Evolutionary conservation across 73 alveolate genomes (phyloP).

Genomic region (Diophrys sp.): DNA sequence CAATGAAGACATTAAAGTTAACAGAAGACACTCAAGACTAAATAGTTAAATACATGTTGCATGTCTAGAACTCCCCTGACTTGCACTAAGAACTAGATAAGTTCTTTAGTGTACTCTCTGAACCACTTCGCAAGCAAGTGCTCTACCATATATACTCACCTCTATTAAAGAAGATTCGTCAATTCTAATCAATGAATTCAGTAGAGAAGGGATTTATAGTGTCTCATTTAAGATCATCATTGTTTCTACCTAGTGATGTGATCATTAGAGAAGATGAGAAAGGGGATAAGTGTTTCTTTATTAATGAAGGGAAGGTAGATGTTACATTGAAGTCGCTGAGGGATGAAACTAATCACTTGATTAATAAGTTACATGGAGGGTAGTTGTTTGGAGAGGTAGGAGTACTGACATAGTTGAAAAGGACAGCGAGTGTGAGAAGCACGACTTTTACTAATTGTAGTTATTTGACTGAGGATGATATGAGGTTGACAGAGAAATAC

Average conservation of each 20-base stretch:
- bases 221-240: constrained; percentile 18
- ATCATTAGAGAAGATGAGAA: constrained; percentile 45
- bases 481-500: constrained; percentile 16
- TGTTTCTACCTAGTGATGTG: constrained; percentile 48
- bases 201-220: constrained; percentile 36
- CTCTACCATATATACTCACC: constrained; percentile 21
- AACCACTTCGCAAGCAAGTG: constrained; percentile 29
- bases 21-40: constrained; percentile 35
- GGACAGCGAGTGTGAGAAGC: constrained; percentile 49
- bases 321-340: constrained; percentile 7
- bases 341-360: not conserved
- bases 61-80: constrained; percentile 44
- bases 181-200: constrained; percentile 9
- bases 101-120: constrained; percentile 46
- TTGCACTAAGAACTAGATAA: constrained; percentile 40
- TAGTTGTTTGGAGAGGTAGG: constrained; percentile 57
- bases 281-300: constrained; percentile 44
- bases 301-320: constrained; percentile 51
- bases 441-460: constrained; percentile 40
- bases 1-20: constrained; percentile 42
- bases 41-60: constrained; percentile 17
- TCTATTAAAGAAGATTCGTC: constrained; percentile 18
- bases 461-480: constrained; percentile 34
- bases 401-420: constrained; percentile 30
- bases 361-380: constrained; percentile 13